These are phyloP conservation scores for Tulasnella sp. DNA, from an alignment of 768 basidiomycete genomes.

Conservation along the genomic window DNA sequence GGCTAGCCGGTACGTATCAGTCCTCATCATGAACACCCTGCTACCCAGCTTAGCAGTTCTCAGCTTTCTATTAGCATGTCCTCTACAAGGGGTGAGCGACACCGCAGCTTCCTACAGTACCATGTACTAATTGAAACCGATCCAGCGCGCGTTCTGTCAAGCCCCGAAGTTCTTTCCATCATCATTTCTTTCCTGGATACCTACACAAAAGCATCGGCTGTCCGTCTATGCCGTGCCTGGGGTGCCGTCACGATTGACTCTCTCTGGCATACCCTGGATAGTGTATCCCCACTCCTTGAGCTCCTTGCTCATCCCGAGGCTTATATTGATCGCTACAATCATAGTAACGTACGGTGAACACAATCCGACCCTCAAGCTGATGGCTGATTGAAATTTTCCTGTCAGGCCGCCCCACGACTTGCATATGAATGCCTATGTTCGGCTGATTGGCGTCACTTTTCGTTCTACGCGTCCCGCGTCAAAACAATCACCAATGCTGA, in stretches of 20 bases:
- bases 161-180: neutral
- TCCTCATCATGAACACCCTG: no score
- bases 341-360: no score
- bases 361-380: neutral
- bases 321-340: no score
- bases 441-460: neutral
- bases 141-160: neutral
- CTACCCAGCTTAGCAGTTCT: no score
- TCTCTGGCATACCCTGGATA: neutral
- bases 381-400: neutral
- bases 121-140: no score
- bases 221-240: neutral
- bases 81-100: no score
- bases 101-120: no score
- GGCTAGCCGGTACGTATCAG: no score
- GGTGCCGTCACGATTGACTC: neutral
- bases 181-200: neutral
- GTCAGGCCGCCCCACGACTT: neutral
- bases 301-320: neutral
- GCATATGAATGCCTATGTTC: neutral
- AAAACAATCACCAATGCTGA: neutral
- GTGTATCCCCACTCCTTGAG: neutral
- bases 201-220: neutral
- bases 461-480: neutral
- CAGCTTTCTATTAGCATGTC: no score